A percentile compares a stretch with the other conserved stretches of the same genome.
Conservation (phyloP, 2,329 filamentous ascomycete genomes). For the Monascus ruber region DNA sequence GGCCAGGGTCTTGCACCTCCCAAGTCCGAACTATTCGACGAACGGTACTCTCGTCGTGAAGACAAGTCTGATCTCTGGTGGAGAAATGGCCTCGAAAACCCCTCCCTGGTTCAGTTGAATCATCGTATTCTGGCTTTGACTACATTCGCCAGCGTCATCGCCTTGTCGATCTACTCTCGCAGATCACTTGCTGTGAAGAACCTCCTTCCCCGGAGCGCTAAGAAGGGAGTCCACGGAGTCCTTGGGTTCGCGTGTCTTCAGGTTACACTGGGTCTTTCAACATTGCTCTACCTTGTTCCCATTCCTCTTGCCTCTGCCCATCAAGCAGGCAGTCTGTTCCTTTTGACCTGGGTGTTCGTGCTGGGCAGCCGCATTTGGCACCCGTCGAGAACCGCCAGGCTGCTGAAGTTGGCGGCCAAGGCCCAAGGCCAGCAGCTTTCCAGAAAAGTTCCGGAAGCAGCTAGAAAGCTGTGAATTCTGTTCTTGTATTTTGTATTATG, state of each 20-base stretch:
- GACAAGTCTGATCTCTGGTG: constrained; percentile 82
- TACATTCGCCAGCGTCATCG: constrained; percentile 70
- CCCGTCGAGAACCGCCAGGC: constrained; percentile 51
- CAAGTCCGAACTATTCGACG: constrained; percentile 67
- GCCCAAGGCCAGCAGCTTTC: constrained; percentile 18
- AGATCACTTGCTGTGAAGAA: constrained; percentile 53
- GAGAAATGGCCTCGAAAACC: constrained; percentile 97
- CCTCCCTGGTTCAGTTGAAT: constrained; percentile 86
- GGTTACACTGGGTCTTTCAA: constrained; percentile 76
- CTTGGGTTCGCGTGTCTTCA: constrained; percentile 75
- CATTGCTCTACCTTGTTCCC: constrained; percentile 88
- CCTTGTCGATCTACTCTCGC: constrained; percentile 70
- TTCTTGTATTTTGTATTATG: background rate
- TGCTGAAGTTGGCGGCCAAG: constrained; percentile 42
- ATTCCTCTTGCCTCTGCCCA: constrained; percentile 78
- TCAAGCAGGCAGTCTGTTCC: constrained; percentile 77
- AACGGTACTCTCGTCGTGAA: constrained; percentile 69
- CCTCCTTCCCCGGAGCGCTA: constrained; percentile 44
- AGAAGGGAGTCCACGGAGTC: constrained; percentile 62
- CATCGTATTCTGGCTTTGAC: constrained; percentile 86
- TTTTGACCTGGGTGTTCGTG: constrained; percentile 72
- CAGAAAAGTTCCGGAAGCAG: constrained; percentile 12
- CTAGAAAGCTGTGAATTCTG: constrained; percentile 8
- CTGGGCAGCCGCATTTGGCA: constrained; percentile 68
- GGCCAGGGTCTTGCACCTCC: constrained; percentile 73